phyloP scores from a whole-genome alignment of 176 grass and related monocot species.

The Zea luxurians region DNA sequence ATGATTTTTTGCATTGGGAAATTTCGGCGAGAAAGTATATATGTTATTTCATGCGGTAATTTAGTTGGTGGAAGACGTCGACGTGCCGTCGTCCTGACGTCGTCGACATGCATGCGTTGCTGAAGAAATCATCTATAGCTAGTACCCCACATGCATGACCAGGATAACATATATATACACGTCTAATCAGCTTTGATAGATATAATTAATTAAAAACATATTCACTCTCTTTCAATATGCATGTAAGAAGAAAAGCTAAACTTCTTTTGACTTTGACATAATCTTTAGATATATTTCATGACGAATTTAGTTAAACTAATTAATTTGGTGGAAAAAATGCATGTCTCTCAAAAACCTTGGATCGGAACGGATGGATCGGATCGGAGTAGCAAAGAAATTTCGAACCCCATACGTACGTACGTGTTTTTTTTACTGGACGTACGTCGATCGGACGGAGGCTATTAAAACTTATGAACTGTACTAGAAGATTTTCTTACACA shows the following conservation, averaged over 20 bases:
- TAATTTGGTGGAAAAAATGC: not conserved
- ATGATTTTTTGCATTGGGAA: no score
- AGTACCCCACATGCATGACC: not conserved
- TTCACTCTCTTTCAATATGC: no score
- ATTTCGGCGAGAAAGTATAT: not conserved
- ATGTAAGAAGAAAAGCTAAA: not conserved
- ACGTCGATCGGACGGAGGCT: not conserved
- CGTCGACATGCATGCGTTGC: slow-evolving; percentile 14
- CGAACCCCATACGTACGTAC: not conserved
- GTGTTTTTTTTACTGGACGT: not conserved
- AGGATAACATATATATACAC: not conserved
- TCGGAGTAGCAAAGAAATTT: not conserved
- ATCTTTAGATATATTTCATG: not conserved
- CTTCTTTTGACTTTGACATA: not conserved
- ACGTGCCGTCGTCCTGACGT: not conserved
- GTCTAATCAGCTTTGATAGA: no score
- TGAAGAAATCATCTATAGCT: not conserved
- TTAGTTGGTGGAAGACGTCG: not conserved
- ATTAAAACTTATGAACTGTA: not conserved
- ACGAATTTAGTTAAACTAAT: not conserved
- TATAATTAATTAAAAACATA: no score
- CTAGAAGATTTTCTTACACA: no score
- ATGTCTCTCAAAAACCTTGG: not conserved
- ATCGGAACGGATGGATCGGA: not conserved
- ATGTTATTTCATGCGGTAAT: slow-evolving; percentile 43